These are phyloP conservation scores for Dactylonectria macrodidyma DNA, from an alignment of 2,329 filamentous ascomycete genomes.

Conservation along the genomic window DNA sequence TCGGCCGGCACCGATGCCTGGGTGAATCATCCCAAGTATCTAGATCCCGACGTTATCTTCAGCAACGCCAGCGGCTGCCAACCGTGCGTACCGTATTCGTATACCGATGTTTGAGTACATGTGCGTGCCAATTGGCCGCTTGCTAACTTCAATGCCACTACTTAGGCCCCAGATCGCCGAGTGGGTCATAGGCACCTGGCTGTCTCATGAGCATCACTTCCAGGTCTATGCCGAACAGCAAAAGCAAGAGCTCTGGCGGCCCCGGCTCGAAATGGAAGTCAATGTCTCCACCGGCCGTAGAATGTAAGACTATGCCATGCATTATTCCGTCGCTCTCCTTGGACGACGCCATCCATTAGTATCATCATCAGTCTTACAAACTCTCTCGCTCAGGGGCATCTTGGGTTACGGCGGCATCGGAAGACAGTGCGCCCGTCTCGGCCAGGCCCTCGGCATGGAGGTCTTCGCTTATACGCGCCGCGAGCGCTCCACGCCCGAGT, in stretches of 20 bases:
- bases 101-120: neutral
- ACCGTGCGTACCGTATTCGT: slow-evolving; percentile 52
- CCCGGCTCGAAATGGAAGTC: slow-evolving; percentile 33
- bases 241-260: slow-evolving; percentile 48
- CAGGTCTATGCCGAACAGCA: slow-evolving; percentile 48
- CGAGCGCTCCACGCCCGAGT: slow-evolving; percentile 71
- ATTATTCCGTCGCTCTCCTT: neutral
- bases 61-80: slow-evolving; percentile 60
- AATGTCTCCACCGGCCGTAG: slow-evolving; percentile 53
- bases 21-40: slow-evolving; percentile 53
- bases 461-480: slow-evolving; percentile 78
- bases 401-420: slow-evolving; percentile 64
- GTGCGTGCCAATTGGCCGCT: neutral
- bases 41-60: slow-evolving; percentile 54
- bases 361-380: neutral
- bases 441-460: slow-evolving; percentile 74
- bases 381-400: slow-evolving; percentile 49
- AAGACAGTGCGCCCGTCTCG: slow-evolving; percentile 62
- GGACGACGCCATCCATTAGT: too few relatives aligned
- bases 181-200: slow-evolving; percentile 57
- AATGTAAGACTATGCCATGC: slow-evolving; percentile 47
- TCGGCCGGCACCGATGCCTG: slow-evolving; percentile 62
- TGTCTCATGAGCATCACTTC: slow-evolving; percentile 53
- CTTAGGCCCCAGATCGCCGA: slow-evolving; percentile 57
- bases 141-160: neutral